Evolutionary conservation across 371 early-diverging fungal species (phyloP).

Genomic region (Mucor plumbeus): DNA sequence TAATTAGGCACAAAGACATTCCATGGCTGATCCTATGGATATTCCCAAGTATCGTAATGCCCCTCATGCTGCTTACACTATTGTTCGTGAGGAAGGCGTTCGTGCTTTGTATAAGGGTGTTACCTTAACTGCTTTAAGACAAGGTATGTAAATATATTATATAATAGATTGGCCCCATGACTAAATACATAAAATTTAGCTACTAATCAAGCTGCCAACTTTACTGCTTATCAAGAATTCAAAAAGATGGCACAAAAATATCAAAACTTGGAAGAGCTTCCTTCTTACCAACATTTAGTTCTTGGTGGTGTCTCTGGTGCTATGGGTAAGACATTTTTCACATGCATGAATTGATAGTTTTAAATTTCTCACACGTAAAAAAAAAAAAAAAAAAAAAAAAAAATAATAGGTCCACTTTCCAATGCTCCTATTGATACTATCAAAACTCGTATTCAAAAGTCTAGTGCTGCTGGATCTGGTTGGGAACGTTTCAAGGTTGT

Average conservation of each 20-base stretch:
- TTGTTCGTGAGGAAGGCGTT: conserved; percentile 91
- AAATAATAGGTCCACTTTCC: conserved; percentile 76
- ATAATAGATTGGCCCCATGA: not conserved
- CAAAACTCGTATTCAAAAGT: conserved; percentile 96
- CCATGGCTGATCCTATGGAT: conserved; percentile 96
- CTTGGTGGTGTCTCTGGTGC: conserved; percentile 96
- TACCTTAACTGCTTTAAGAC: conserved; percentile 91
- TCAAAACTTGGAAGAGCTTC: conserved; percentile 84
- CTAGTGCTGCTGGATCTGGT: conserved; percentile 75
- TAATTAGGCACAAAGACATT: conserved; percentile 84
- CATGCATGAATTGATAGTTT: not conserved
- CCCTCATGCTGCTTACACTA: conserved; percentile 90
- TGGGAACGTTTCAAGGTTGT: conserved; percentile 84
- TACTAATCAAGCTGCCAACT: conserved; percentile 98
- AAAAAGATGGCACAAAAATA: conserved; percentile 69
- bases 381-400: too few relatives aligned
- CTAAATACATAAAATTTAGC: conserved; percentile 54
- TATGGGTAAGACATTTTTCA: conserved; percentile 61
- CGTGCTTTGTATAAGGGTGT: conserved; percentile 96
- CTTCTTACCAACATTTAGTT: conserved; percentile 89
- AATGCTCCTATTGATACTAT: conserved; percentile 98
- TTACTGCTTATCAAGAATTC: conserved; percentile 94
- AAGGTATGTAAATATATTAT: conserved; percentile 58
- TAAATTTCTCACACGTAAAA: conserved; percentile 13
- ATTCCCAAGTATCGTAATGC: conserved; percentile 97